Conservation (phyloP, 306 rosid genomes). For the Geum urbanum region DNA sequence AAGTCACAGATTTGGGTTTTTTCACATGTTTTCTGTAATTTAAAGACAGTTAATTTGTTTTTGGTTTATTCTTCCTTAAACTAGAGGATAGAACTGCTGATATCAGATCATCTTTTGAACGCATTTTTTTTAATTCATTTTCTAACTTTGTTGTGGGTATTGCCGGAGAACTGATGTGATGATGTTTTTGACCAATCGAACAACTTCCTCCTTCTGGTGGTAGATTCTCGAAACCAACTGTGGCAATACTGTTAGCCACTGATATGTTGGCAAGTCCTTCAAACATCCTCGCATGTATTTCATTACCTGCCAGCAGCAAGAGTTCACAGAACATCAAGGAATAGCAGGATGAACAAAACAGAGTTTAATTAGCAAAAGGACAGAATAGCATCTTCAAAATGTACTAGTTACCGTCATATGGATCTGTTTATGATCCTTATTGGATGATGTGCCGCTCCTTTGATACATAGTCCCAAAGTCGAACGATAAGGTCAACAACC, state of each 20-base stretch:
- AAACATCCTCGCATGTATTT: conserved; percentile 72
- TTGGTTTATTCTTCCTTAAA: too few relatives aligned
- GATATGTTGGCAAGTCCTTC: conserved; percentile 84
- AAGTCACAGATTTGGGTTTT: too few relatives aligned
- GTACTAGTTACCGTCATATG: conserved; percentile 48
- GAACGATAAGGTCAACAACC: conserved; percentile 94
- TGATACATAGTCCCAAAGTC: conserved; percentile 87
- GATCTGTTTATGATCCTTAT: conserved; percentile 54
- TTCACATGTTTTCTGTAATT: too few relatives aligned
- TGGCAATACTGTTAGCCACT: conserved; percentile 94
- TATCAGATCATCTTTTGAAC: too few relatives aligned
- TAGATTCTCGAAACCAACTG: conserved; percentile 98
- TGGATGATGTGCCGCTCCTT: conserved; percentile 50
- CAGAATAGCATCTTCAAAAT: conserved; percentile 17
- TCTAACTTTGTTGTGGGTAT: conserved; percentile 93
- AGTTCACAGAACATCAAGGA: conserved; percentile 10
- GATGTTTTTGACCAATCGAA: conserved; percentile 69
- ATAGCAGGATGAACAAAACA: conserved; percentile 16
- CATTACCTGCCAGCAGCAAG: conserved; percentile 50
- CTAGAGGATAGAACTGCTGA: too few relatives aligned
- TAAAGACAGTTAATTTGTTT: too few relatives aligned
- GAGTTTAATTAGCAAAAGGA: conserved; percentile 24
- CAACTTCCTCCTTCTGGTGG: conserved; percentile 87
- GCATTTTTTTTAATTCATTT: too few relatives aligned
- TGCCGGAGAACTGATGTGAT: conserved; percentile 77